These are phyloP conservation scores for Penicillium egyptiacum DNA, from an alignment of 495 filamentous ascomycete genomes.

Conservation along the genomic window DNA sequence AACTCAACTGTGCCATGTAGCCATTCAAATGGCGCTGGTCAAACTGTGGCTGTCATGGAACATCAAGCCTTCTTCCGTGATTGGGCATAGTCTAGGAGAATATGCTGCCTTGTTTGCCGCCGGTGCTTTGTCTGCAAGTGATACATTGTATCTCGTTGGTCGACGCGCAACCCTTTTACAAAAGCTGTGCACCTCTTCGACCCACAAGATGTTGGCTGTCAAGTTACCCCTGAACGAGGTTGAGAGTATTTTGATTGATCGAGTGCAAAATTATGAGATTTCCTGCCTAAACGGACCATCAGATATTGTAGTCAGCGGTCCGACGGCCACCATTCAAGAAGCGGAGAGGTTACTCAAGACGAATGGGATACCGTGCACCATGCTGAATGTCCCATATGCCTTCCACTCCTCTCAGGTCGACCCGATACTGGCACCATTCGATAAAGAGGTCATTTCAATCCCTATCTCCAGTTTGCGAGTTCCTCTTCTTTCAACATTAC, in stretches of 20 bases:
- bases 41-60: conserved; percentile 20
- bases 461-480: background rate
- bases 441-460: background rate
- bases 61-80: conserved; percentile 20
- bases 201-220: background rate
- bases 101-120: background rate
- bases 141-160: background rate
- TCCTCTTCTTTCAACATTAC: background rate
- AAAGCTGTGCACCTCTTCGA: background rate
- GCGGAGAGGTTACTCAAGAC: background rate
- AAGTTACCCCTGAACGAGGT: background rate
- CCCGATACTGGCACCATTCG: background rate
- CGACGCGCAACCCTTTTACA: background rate
- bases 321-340: background rate
- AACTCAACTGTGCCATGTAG: conserved; percentile 20
- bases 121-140: background rate
- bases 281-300: background rate
- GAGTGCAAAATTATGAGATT: background rate
- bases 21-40: conserved; percentile 26
- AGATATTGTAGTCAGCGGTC: background rate
- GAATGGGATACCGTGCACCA: background rate
- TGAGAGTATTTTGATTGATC: background rate
- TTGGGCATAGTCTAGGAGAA: conserved; percentile 43
- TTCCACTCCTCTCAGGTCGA: background rate
- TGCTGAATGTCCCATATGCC: background rate